Evolutionary conservation across 2,329 filamentous ascomycete species (phyloP).

Genomic region (Cladosporium sp.): DNA sequence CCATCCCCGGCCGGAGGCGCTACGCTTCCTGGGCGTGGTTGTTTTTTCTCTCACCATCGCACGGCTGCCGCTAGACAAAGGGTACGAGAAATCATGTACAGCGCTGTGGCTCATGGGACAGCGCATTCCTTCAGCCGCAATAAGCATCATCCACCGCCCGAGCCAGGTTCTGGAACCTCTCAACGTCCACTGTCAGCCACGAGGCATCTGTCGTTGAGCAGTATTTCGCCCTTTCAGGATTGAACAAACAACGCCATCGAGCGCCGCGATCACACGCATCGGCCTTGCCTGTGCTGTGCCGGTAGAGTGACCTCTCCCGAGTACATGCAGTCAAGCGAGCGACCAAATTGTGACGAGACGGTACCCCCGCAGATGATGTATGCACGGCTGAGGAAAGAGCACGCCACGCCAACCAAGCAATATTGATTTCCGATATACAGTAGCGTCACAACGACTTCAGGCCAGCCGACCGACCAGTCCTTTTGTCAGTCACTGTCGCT

Average conservation of each 20-base stretch:
- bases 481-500: too few species aligned
- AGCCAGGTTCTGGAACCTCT: background rate
- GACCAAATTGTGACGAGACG: background rate
- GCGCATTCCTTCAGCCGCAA: background rate
- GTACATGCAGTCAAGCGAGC: slow-evolving; percentile 7
- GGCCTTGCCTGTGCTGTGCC: background rate
- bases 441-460: background rate
- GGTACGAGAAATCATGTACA: too few species aligned
- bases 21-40: slow-evolving; percentile 6
- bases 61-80: too few species aligned
- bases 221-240: background rate
- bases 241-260: background rate
- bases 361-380: background rate
- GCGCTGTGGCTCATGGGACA: background rate
- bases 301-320: background rate
- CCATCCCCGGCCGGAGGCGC: background rate
- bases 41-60: background rate
- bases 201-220: background rate
- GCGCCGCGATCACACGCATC: background rate
- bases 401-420: background rate
- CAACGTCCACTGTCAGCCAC: background rate
- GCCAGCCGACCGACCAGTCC: background rate
- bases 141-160: background rate
- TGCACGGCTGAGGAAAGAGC: slow-evolving; percentile 2
- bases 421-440: background rate